A percentile compares a stretch with the other conserved stretches of the same genome.
phyloP scores from a whole-genome alignment of 2,329 filamentous ascomycete genomes.

The Neodidymelliopsis sp. region DNA sequence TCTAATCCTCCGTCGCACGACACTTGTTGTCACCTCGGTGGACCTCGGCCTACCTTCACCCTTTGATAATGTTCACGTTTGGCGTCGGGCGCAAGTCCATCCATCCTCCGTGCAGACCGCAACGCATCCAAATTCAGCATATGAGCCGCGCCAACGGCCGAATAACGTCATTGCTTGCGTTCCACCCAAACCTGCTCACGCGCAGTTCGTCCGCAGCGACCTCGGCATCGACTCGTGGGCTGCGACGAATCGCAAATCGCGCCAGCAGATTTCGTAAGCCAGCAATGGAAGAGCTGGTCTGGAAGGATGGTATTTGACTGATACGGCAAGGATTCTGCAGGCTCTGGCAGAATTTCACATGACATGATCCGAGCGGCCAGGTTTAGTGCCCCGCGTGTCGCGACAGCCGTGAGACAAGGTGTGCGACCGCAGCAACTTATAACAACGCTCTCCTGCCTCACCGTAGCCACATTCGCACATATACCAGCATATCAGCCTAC shows the following conservation, averaged over 20 bases:
- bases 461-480: neutral
- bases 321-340: conserved; percentile 3
- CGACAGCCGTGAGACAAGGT: conserved; percentile 1
- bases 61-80: neutral
- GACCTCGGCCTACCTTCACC: conserved; percentile 5
- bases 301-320: conserved; percentile 8
- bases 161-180: conserved; percentile 11
- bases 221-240: conserved; percentile 8
- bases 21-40: conserved; percentile 4
- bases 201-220: conserved; percentile 6
- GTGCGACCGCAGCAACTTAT: conserved; percentile 6
- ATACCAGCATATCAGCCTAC: neutral
- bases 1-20: neutral
- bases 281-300: conserved; percentile 9
- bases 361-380: conserved; percentile 18
- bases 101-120: conserved; percentile 1
- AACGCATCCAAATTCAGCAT: conserved; percentile 9
- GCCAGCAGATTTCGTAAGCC: conserved; percentile 12
- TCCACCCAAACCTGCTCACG: neutral
- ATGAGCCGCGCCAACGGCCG: conserved; percentile 8
- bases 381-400: conserved; percentile 18
- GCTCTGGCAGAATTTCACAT: conserved; percentile 14
- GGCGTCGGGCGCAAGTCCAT: neutral
- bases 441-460: conserved; percentile 3
- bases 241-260: conserved; percentile 6